Evolutionary conservation across 345 rosid species (phyloP).

Genomic region (Durio zibethinus): DNA sequence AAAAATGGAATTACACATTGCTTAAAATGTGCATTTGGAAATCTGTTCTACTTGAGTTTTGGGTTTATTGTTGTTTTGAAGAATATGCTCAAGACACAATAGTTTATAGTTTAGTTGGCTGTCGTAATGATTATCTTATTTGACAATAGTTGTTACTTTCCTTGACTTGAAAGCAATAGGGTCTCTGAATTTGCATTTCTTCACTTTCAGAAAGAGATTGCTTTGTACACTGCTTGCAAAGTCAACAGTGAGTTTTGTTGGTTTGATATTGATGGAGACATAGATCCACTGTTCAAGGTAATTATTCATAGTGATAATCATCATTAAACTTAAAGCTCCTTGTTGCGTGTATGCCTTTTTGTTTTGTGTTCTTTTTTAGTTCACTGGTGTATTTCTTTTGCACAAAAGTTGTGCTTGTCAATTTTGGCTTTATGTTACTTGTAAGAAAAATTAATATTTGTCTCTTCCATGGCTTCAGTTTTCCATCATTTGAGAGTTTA

Average conservation of each 20-base stretch:
- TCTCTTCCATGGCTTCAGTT: not conserved
- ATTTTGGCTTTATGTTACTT: not conserved
- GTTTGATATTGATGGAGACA: slow-evolving; percentile 90
- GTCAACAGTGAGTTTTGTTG: slow-evolving; percentile 65
- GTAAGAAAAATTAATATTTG: not conserved
- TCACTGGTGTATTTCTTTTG: not conserved
- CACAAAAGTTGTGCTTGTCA: not conserved
- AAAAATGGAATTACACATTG: not conserved
- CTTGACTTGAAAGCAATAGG: not conserved
- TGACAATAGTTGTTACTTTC: not conserved
- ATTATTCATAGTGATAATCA: slow-evolving; percentile 7
- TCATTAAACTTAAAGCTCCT: not conserved
- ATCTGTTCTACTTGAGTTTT: not conserved
- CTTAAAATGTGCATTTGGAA: not conserved
- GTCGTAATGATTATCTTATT: not conserved
- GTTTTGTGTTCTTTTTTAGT: not conserved
- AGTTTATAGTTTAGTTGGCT: not conserved
- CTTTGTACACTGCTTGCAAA: slow-evolving; percentile 87
- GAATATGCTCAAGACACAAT: not conserved
- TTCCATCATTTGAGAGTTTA: not conserved
- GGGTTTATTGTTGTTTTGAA: not conserved
- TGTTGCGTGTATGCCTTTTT: not conserved
- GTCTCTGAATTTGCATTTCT: slow-evolving; percentile 15
- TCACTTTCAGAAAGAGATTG: slow-evolving; percentile 83
- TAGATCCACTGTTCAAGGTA: slow-evolving; percentile 93